A percentile compares a stretch with the other conserved stretches of the same genome.
Conservation (phyloP, 768 basidiomycete genomes). For the Candolleomyces aberdarensis region DNA sequence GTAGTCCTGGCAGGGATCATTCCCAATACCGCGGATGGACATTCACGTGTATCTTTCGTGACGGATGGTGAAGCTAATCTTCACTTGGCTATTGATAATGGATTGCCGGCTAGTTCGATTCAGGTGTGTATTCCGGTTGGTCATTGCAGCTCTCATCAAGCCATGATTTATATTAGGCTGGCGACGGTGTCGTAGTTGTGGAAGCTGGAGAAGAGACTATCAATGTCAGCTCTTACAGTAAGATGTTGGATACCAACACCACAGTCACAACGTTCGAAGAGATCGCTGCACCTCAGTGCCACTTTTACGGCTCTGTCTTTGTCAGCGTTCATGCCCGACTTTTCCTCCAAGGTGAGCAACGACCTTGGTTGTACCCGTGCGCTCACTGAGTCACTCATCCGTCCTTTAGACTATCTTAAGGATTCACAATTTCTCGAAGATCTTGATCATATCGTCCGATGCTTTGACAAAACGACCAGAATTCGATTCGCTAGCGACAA, state of each 20-base stretch:
- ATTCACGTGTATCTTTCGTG: constrained; percentile 45
- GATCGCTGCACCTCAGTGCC: constrained; percentile 44
- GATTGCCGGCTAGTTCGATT: constrained; percentile 36
- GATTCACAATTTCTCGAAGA: constrained; percentile 41
- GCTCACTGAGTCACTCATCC: neutral
- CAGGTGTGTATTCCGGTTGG: constrained; percentile 18
- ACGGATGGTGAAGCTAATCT: constrained; percentile 64
- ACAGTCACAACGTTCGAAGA: constrained; percentile 29
- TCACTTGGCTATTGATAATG: constrained; percentile 51
- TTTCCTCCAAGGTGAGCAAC: constrained; percentile 35
- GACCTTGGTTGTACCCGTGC: neutral
- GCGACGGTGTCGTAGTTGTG: constrained; percentile 41
- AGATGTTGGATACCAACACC: constrained; percentile 4
- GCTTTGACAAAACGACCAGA: constrained; percentile 49
- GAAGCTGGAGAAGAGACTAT: constrained; percentile 40
- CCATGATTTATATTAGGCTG: constrained; percentile 23
- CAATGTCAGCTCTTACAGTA: constrained; percentile 49
- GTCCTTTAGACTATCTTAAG: constrained; percentile 27
- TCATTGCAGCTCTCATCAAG: constrained; percentile 10
- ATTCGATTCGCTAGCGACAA: constrained; percentile 35
- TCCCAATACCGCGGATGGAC: constrained; percentile 32
- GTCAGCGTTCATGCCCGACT: constrained; percentile 41
- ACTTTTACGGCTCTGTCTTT: constrained; percentile 49
- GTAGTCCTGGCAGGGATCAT: constrained; percentile 52
- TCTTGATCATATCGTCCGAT: constrained; percentile 35